Evolutionary conservation across 2,329 filamentous ascomycete species (phyloP).

Genomic region (Blastomyces percursus): DNA sequence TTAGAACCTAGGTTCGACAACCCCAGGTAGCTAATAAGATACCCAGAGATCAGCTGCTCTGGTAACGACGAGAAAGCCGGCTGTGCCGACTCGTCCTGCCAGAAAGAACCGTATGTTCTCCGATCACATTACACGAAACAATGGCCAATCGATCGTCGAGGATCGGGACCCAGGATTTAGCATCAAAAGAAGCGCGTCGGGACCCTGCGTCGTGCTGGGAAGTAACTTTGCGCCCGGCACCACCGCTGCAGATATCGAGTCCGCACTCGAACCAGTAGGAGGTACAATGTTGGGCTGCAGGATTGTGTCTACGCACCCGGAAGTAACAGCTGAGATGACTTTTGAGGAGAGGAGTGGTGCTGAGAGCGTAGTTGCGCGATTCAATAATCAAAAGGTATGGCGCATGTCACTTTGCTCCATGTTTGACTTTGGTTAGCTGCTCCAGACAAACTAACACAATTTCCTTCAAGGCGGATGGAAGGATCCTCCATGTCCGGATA

Average conservation of each 20-base stretch:
- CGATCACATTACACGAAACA: conserved; percentile 18
- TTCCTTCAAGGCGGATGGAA: conserved; percentile 45
- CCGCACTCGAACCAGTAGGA: conserved; percentile 45
- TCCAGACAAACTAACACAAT: conserved; percentile 6
- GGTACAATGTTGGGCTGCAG: conserved; percentile 45
- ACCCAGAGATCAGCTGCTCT: conserved; percentile 30
- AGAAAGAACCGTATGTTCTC: conserved; percentile 24
- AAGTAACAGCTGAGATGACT: conserved; percentile 50
- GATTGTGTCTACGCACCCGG: conserved; percentile 42
- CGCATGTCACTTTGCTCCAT: conserved; percentile 9
- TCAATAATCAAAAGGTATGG: conserved; percentile 52
- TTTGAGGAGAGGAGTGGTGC: conserved; percentile 46
- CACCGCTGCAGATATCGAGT: conserved; percentile 54
- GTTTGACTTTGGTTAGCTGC: neutral
- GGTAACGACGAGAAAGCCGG: conserved; percentile 27
- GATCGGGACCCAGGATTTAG: conserved; percentile 35
- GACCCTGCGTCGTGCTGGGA: conserved; percentile 48
- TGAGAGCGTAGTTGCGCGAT: conserved; percentile 49
- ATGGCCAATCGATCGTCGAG: conserved; percentile 23
- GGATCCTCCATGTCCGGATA: conserved; percentile 47
- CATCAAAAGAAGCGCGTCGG: conserved; percentile 44
- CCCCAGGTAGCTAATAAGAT: neutral
- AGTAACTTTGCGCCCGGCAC: conserved; percentile 57
- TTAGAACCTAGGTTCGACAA: neutral
- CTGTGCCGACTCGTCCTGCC: conserved; percentile 24